Base-by-base conservation (phyloP, 495 filamentous ascomycete species). In the Podospora fimiseda region DNA sequence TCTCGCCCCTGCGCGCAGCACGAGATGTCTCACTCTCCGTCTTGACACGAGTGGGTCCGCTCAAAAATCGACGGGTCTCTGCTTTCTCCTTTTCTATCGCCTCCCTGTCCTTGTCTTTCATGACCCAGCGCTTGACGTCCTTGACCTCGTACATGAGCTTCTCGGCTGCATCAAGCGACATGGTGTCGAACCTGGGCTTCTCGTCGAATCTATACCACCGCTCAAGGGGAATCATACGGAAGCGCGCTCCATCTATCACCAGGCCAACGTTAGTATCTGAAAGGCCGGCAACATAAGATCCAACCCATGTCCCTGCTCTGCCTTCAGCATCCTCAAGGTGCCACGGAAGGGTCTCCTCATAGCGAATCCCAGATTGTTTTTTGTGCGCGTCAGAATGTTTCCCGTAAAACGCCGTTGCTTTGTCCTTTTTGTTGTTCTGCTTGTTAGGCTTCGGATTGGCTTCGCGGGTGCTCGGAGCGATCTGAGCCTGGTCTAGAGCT, bases 321-420 rank as follows among this genome's bases (percentile, higher is more conserved):
- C 89, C 87, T 59, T 96, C 91, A 49, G 90, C 94, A 67, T 98
- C 93, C 62, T 98, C 93, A 43, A 98, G 66, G 64, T 96, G 90
- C 93, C 93, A 98, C 9, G 94, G 94, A 38, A 95, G 70, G 7
- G 89, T 87, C 62, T 98, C 93, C 65, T 98, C 94, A 57, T 97
- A 98, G 55, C 90, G 83, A 18, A 97, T 77, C 42, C 88, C 82
- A 9, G 81, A 78, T 48, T 81, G 79, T 51, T 88, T 90, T 60
- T 89, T 85, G 58, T 90, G 83, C 38, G 87, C 87, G 13, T 87
- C 86, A 7, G 82, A 81, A 57, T 61, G 61, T 55, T 52, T 73
- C 48, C 59, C 69, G 58, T 58, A 66, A 27, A 81, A 78, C 38
- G 84, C 77, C 19, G 80, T 78, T 0, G 89, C 90, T 70, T 93